Evolutionary conservation across 2,329 filamentous ascomycete genomes (phyloP).

Genomic region (Apiospora arundinis): DNA sequence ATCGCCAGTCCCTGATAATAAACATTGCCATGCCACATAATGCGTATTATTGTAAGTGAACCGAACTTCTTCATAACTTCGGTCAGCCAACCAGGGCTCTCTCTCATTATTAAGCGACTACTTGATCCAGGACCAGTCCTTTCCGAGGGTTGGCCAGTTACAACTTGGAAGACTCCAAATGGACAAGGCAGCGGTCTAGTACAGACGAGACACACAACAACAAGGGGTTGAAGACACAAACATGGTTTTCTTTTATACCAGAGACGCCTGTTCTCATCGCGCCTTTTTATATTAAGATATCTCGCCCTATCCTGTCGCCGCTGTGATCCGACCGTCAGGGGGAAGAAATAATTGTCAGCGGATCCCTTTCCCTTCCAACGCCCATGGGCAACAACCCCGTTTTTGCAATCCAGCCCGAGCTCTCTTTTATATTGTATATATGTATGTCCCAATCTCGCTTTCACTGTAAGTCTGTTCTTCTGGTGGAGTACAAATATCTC

Average conservation of each 20-base stretch:
- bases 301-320: neutral
- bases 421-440: neutral
- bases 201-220: neutral
- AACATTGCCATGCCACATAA: neutral
- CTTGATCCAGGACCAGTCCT: neutral
- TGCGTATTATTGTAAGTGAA: neutral
- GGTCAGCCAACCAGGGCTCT: constrained; percentile 3
- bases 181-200: neutral
- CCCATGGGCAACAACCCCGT: neutral
- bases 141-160: neutral
- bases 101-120: neutral
- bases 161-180: neutral
- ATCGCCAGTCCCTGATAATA: neutral
- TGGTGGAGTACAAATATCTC: neutral
- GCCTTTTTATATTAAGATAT: constrained; percentile 10
- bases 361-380: neutral
- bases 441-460: neutral
- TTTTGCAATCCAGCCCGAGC: neutral
- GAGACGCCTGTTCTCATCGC: constrained; percentile 1
- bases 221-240: neutral
- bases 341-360: neutral
- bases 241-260: neutral
- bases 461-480: neutral
- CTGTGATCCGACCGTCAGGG: neutral
- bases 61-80: neutral